Evolutionary conservation across 768 basidiomycete species (phyloP), one percentile per base, ranked within the genome.

Genomic region (Exsudoporus frostii): DNA sequence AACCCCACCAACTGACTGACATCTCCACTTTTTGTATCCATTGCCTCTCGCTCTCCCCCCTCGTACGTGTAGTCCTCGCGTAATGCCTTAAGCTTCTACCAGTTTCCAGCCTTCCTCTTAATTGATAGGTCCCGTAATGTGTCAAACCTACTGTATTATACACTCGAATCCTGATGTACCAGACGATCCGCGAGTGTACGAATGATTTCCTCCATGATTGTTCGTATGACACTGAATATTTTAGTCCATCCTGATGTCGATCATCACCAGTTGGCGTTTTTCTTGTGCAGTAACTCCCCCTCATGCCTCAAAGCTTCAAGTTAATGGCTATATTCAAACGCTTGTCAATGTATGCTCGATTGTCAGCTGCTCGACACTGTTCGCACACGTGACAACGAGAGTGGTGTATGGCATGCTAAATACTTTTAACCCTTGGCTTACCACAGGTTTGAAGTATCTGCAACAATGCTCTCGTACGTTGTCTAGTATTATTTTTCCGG

Each of bases 101-200:
- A n/a, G 36, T 40, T 9, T 37, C 40, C 22, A 32, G 15, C 20
- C 46, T 17, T 32, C 9, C 15, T 19, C 30, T 46, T 46, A 30
- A 53, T 51, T 7, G 33, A 46, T 48, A 39, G 36, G 29, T 37
- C 9, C n/a, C 5, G n/a, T 39, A 42, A 25, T 39, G 45, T 50
- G 44, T 53, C 46, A 19, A 40, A 36, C 24, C 29, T 38, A 13
- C 43, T 63, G 60, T 64, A 65, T 51, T 34, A 46, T 61, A 37
- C 41, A 24, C 51, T 48, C n/a, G 48, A 38, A 29, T 11, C 15
- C 15, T 33, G 33, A 49, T 60, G 54, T 56, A 63, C 36, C 36
- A 19, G 33, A 30, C 11, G 25, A 36, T 40, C 42, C 22, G 27
- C 51, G 40, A 34, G 41, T 54, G 50, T 48, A 47, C 34, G n/a